Evolutionary conservation across 2,329 filamentous ascomycete genomes (phyloP).

Genomic region (Neoscytalidium dimidiatum): DNA sequence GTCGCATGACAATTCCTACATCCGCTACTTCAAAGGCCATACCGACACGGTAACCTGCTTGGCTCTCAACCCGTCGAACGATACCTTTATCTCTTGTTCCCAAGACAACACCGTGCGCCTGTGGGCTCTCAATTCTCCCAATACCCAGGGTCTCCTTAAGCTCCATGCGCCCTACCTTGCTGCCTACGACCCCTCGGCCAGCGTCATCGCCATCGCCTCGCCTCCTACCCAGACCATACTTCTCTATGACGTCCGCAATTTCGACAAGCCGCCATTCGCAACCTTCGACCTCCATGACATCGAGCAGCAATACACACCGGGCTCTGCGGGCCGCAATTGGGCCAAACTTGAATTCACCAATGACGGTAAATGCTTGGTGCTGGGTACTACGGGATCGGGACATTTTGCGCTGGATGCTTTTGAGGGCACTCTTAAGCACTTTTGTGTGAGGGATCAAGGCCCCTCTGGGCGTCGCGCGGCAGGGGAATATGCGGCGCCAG

Average conservation of each 20-base stretch:
- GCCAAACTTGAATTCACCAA: constrained; percentile 94
- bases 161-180: constrained; percentile 80
- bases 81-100: constrained; percentile 90
- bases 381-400: constrained; percentile 80
- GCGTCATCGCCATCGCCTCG: constrained; percentile 86
- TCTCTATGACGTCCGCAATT: constrained; percentile 92
- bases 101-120: constrained; percentile 88
- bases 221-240: constrained; percentile 77
- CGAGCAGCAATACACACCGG: constrained; percentile 53
- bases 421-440: constrained; percentile 75
- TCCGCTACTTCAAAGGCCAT: constrained; percentile 94
- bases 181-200: constrained; percentile 89
- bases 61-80: constrained; percentile 78
- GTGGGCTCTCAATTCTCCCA: constrained; percentile 83
- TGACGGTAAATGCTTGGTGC: constrained; percentile 82
- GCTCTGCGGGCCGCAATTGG: constrained; percentile 58
- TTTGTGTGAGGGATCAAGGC: constrained; percentile 55
- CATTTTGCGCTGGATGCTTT: constrained; percentile 96
- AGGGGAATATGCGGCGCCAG: constrained; percentile 35
- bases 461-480: constrained; percentile 46
- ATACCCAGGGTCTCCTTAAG: constrained; percentile 77
- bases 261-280: constrained; percentile 85
- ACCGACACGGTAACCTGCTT: constrained; percentile 81
- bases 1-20: constrained; percentile 93
- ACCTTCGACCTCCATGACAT: constrained; percentile 78